Conservation (phyloP, 2,329 filamentous ascomycete species). For the Ascochyta koolunga region DNA sequence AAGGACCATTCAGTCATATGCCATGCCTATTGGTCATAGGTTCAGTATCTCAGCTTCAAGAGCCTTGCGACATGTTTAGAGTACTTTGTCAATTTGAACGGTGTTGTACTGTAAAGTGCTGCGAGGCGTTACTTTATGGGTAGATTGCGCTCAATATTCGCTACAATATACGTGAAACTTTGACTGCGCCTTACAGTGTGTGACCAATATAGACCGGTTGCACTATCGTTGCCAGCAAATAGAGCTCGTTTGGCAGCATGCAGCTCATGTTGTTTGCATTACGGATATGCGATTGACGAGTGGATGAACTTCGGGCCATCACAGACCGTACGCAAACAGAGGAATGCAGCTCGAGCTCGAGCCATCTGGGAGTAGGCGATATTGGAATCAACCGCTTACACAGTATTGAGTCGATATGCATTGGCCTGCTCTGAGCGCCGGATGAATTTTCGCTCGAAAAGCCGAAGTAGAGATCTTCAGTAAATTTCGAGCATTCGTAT, state of each 20-base stretch:
- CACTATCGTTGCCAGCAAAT: not conserved
- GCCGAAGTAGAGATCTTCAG: no score
- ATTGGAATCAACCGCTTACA: not conserved
- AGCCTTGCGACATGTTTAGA: no score
- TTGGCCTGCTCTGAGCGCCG: slow-evolving; percentile 8
- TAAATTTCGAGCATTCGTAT: no score
- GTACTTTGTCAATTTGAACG: no score
- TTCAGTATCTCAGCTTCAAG: no score
- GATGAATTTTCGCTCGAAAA: no score
- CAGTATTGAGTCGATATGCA: slow-evolving; percentile 1
- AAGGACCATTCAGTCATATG: no score
- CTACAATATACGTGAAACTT: not conserved
- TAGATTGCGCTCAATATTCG: not conserved
- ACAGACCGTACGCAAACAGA: not conserved
- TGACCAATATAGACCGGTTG: not conserved
- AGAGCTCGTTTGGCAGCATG: not conserved
- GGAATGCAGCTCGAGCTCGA: not conserved
- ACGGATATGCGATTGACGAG: not conserved
- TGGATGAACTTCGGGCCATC: not conserved
- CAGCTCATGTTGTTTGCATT: not conserved
- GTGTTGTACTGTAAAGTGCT: no score
- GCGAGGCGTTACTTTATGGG: no score
- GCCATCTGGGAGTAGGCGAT: not conserved
- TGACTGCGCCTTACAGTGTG: not conserved
- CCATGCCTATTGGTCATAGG: not conserved